These are phyloP conservation scores for Apiospora pterosperma DNA, from an alignment of 2,329 filamentous ascomycete genomes.

Conservation along the genomic window DNA sequence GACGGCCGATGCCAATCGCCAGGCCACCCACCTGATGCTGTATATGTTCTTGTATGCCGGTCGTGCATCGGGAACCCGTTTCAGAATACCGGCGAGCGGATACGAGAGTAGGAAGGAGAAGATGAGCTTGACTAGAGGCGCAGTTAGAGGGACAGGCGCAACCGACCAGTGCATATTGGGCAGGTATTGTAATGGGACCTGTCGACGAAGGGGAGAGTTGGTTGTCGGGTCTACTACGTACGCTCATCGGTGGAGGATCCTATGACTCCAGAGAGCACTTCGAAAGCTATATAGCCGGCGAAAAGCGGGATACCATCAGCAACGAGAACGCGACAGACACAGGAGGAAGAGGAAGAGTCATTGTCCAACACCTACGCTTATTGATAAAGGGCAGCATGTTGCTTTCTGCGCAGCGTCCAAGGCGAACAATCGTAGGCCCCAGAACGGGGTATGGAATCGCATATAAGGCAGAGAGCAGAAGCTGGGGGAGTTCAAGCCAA, in stretches of 20 bases:
- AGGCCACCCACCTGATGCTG: constrained; percentile 62
- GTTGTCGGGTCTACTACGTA: constrained; percentile 17
- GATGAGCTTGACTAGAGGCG: constrained; percentile 78
- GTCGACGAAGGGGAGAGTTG: neutral
- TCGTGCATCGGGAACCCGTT: constrained; percentile 81
- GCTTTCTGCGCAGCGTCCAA: neutral
- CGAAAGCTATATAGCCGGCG: constrained; percentile 26
- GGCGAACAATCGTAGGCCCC: neutral
- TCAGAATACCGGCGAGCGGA: constrained; percentile 82
- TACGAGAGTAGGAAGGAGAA: constrained; percentile 89
- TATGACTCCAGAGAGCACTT: constrained; percentile 24
- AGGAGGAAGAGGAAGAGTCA: neutral
- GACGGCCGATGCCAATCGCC: neutral
- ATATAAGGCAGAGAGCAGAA: neutral
- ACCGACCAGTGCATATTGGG: neutral
- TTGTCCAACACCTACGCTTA: constrained; percentile 6
- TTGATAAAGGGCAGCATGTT: constrained; percentile 13
- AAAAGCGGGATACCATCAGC: neutral
- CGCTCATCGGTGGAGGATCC: constrained; percentile 37
- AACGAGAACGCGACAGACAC: neutral
- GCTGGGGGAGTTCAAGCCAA: neutral
- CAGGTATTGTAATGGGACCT: neutral
- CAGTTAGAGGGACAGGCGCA: constrained; percentile 10
- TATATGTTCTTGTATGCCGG: constrained; percentile 87
- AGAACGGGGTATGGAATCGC: neutral